Evolutionary conservation across 345 rosid species (phyloP), one percentile per base, ranked within the genome.

Genomic region (Garcia nutans): DNA sequence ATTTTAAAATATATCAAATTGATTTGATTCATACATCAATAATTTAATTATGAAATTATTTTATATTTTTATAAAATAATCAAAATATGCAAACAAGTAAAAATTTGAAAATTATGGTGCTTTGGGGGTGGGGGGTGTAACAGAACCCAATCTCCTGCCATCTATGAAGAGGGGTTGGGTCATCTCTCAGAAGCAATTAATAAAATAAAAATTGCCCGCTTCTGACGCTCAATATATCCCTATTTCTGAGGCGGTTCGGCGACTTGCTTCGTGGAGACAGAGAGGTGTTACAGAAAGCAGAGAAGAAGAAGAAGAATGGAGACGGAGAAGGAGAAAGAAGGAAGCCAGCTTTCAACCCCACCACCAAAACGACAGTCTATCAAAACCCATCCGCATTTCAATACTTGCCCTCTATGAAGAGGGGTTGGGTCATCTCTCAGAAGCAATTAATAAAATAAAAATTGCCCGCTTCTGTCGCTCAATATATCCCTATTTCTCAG

Each of bases 401-500:
- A 85, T 77, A 81, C 74, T 71, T 74, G 80, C 80, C 79, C 89
- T 57, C 57, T 70, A 17, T 86, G 96, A 89, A 92, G 86, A 82
- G 77, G n/a, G n/a, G n/a, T n/a, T n/a, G n/a, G n/a, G n/a, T n/a
- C n/a, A n/a, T n/a, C n/a, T n/a, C n/a, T n/a, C n/a, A n/a, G n/a
- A n/a, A n/a, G n/a, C n/a, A n/a, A n/a, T n/a, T n/a, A n/a, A n/a
- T n/a, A n/a, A n/a, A n/a, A n/a, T 28, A 37, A 5, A 37, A 37
- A 37, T 37, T 37, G 6, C n/a, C 44, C 9, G 1, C 0, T 5
- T 37, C 64, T 9, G 6, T 37, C 41, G 5, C 31, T 28, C 1
- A 28, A 28, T 28, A 0, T 8, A 8, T 7, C 6, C 10, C 10
- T 13, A 45, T 68, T 69, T 16, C 52, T 55, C 47, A 16, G 64